Base-by-base conservation (phyloP, 345 rosid genomes). In the Cochlearia excelsa region DNA sequence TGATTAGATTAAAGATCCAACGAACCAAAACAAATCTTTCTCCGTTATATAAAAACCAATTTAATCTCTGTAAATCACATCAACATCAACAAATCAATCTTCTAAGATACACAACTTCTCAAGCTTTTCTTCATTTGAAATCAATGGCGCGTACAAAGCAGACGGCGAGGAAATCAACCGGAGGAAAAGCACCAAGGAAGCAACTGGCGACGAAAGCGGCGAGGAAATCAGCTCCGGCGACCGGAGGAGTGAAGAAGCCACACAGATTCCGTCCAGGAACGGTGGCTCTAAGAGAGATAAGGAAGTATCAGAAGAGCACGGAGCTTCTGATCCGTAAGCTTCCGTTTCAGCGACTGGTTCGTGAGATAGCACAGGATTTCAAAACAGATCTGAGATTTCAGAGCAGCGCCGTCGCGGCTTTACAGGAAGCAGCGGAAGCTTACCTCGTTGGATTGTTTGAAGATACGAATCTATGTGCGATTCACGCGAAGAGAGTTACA, bases 231-330 rank as follows among this genome's bases (percentile, higher is more conserved):
- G 23, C 23, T 16, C 23, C 23, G 23, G 23, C 83, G 5, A 79
- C 83, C 2, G 84, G 84, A 58, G 86, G 86, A 52, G 86, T 81
- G 65, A 81, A 81, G 80, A 81, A 81, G 57, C 86, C 86, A 0
- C 86, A 81, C 66, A 79, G 86, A 54, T 82, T 82, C 79, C 75
- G 82, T 63, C 84, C 86, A 0, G 84, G 86, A 49, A 79, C 86
- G 0, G 86, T 82, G 2, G 84, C 86, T 0, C 48, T 82, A 11
- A 56, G 84, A 31, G 84, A 79, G 26, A 82, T 82, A 64, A 62
- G 87, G 34, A 79, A 79, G 66, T 79, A 79, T 54, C 87, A 82
- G 66, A 79, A 82, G 67, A 82, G 84, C 23, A 16, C 23, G 23
- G 23, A 16, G 23, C 23, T 16, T 16, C 23, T 16, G 23, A 16